Evolutionary conservation across 257 asterid genomes (phyloP), one percentile per base, ranked within the genome.

Genomic region (Anisodus acutangulus): DNA sequence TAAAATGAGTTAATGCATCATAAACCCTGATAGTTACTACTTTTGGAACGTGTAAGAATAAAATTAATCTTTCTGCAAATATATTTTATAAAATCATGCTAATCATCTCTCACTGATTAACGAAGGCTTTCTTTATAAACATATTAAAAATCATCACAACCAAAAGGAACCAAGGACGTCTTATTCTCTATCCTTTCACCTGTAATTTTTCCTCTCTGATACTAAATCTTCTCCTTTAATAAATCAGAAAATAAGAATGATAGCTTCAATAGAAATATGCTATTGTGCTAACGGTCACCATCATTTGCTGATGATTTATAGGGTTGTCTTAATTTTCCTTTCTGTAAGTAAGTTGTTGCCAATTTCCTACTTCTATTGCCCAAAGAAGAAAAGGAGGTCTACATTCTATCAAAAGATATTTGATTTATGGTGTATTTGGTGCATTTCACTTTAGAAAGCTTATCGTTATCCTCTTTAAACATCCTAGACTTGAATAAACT

Each of bases 321-420:
- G 41, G 43, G 57, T 76, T 51, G 81, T 76, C 45, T 51, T 51
- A 76, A 16, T 22, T 49, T 74, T 76, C 81, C 63, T 49, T 74
- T 76, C 45, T 72, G 62, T 13, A 22, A 51, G 43, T 22, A 74
- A 49, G 22, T 62, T 74, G 51, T 12, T 26, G 7, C 62, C 62
- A 49, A 1, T 51, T 49, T 51, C 81, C 63, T 22, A 49, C 22
- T 51, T 76, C 22, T 51, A 26, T 11, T 26, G 79, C 35, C 35
- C 15, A 0, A 68, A 6, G 79, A 8, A 17, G 79, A 74, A 47
- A 49, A 49, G 45, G 3, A 51, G 51, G 81, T 49, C 22, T 51
- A 49, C 81, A 12, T 15, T 76, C 22, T 51, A 76, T 49, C 62
- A 49, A 74, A 74, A 74, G 59, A 43, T 74, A 13, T 72, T 41